A percentile compares a stretch with the other conserved stretches of the same genome.
These are phyloP conservation scores for Fusarium annulatum DNA, from an alignment of 2,329 filamentous ascomycete species.

Conservation along the genomic window DNA sequence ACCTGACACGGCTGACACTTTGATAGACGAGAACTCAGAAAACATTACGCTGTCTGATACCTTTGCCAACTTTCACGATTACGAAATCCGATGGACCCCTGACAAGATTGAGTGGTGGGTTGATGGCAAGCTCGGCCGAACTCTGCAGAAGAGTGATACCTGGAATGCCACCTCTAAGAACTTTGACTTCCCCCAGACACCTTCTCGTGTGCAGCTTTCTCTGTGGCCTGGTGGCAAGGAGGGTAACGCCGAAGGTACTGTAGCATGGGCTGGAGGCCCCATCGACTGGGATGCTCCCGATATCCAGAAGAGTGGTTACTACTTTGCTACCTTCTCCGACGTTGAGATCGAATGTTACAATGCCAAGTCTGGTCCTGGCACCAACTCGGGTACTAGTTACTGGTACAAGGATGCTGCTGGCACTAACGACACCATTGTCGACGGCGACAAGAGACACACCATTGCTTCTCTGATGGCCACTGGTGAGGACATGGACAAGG, in stretches of 20 bases:
- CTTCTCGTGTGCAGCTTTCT: constrained; percentile 89
- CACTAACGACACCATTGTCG: constrained; percentile 81
- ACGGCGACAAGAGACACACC: constrained; percentile 79
- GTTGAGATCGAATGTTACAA: constrained; percentile 90
- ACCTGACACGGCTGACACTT: constrained; percentile 19
- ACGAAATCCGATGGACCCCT: constrained; percentile 92
- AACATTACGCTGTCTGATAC: constrained; percentile 79
- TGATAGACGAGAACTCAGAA: constrained; percentile 75
- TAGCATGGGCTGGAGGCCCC: constrained; percentile 87
- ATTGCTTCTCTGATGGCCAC: constrained; percentile 85
- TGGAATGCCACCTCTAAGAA: constrained; percentile 86
- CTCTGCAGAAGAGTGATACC: constrained; percentile 79
- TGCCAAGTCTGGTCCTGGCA: constrained; percentile 68
- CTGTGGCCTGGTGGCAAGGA: constrained; percentile 92
- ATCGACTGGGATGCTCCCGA: constrained; percentile 85
- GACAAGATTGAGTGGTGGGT: constrained; percentile 88
- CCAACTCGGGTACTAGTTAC: constrained; percentile 78
- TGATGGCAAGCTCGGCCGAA: constrained; percentile 82
- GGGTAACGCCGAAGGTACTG: constrained; percentile 83
- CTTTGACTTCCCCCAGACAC: constrained; percentile 92
- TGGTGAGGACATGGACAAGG: constrained; percentile 76
- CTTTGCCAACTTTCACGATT: constrained; percentile 83
- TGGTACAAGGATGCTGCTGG: constrained; percentile 73
- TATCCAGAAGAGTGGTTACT: constrained; percentile 87
- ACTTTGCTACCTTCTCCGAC: constrained; percentile 82